Conservation (phyloP, 148 eudicot species). For the Rhododendron vialii region DNA sequence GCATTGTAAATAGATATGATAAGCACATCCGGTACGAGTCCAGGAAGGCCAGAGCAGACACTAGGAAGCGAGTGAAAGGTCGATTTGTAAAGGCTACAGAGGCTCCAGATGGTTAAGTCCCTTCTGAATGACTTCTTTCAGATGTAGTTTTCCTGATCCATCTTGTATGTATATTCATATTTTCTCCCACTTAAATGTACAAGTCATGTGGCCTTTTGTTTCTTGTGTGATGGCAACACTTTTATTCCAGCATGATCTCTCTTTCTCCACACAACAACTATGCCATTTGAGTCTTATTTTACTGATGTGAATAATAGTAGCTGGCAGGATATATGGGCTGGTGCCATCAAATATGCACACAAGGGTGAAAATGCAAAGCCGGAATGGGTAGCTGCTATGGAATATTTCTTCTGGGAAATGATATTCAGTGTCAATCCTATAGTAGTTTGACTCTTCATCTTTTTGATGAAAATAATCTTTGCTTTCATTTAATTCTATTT, state of each 20-base stretch:
- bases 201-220: background rate
- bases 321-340: background rate
- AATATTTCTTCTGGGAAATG: background rate
- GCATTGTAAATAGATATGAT: constrained; percentile 52
- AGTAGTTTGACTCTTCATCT: background rate
- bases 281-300: background rate
- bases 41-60: constrained; percentile 94
- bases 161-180: constrained; percentile 24
- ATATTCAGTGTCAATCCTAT: background rate
- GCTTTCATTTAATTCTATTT: background rate
- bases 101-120: constrained; percentile 30
- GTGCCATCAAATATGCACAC: background rate
- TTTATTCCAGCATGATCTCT: background rate
- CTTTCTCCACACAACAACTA: background rate
- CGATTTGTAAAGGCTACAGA: constrained; percentile 86
- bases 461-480: background rate
- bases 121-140: background rate
- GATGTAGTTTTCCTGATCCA: constrained; percentile 9
- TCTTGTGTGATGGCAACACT: background rate
- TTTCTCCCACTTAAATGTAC: constrained; percentile 12
- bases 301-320: too few relatives aligned
- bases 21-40: constrained; percentile 94
- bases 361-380: background rate
- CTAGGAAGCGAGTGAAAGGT: constrained; percentile 91
- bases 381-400: background rate